phyloP scores from a whole-genome alignment of 2,329 filamentous ascomycete species.

The Fusarium paranaense region DNA sequence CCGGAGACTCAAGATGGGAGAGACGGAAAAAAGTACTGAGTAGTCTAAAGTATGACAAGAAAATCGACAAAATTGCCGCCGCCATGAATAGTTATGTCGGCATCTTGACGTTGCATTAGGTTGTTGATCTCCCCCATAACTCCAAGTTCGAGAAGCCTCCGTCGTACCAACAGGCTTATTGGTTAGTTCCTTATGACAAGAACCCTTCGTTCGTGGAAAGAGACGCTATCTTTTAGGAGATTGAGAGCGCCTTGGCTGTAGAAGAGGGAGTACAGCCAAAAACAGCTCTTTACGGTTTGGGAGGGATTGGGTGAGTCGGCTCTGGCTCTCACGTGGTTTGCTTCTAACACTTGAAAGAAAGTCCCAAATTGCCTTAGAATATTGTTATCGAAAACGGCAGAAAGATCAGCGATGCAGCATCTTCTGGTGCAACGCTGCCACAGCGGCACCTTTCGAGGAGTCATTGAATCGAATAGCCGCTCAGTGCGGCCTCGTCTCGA shows the following conservation, averaged over 20 bases:
- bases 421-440: slow-evolving; percentile 1
- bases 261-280: neutral
- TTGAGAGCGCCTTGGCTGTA: neutral
- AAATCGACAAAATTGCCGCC: neutral
- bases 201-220: neutral
- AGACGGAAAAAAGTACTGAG: neutral
- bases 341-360: neutral
- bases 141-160: neutral
- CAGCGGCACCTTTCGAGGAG: neutral
- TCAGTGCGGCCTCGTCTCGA: neutral
- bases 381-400: neutral
- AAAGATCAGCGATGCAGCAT: neutral
- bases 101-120: neutral
- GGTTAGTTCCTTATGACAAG: neutral
- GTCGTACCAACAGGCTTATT: neutral
- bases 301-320: neutral
- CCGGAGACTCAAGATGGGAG: neutral
- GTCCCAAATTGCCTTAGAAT: neutral
- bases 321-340: neutral
- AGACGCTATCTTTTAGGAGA: neutral
- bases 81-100: neutral
- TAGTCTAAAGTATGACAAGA: neutral
- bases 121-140: neutral
- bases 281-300: neutral
- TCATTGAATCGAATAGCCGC: neutral